Conservation (phyloP, 345 rosid genomes). For the Lenwebbia sp. region DNA sequence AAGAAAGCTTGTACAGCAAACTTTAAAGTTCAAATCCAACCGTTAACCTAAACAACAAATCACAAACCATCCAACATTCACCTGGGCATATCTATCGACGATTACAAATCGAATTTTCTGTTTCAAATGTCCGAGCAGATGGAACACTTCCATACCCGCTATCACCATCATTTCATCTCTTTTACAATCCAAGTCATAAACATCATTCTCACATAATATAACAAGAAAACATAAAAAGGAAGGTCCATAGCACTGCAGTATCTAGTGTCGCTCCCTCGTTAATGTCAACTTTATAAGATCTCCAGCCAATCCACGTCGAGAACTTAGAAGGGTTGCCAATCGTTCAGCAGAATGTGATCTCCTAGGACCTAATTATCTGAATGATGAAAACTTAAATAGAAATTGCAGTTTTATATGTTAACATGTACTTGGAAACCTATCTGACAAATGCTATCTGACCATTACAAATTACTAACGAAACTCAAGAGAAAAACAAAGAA, state of each 20-base stretch:
- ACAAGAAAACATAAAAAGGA: neutral
- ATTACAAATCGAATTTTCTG: neutral
- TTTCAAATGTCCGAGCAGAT: neutral
- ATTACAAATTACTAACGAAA: neutral
- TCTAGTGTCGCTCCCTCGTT: neutral
- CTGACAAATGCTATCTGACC: neutral
- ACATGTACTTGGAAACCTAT: neutral
- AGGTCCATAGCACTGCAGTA: neutral
- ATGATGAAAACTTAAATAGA: neutral
- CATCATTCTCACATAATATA: neutral
- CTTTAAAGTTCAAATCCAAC: neutral
- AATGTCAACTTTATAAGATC: neutral
- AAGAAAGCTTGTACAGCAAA: neutral
- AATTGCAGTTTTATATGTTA: neutral
- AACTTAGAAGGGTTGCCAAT: neutral
- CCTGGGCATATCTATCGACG: neutral
- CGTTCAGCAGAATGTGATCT: neutral
- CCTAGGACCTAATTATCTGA: neutral
- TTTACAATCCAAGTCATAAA: neutral
- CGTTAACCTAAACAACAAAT: neutral
- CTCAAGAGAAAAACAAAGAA: neutral
- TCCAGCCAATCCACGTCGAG: neutral
- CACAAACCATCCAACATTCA: neutral
- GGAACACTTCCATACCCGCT: neutral
- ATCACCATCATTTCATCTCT: neutral